A percentile compares a stretch with the other conserved stretches of the same genome.
phyloP scores from a whole-genome alignment of 139 green algal species.

The Coelastrella sp. region DNA sequence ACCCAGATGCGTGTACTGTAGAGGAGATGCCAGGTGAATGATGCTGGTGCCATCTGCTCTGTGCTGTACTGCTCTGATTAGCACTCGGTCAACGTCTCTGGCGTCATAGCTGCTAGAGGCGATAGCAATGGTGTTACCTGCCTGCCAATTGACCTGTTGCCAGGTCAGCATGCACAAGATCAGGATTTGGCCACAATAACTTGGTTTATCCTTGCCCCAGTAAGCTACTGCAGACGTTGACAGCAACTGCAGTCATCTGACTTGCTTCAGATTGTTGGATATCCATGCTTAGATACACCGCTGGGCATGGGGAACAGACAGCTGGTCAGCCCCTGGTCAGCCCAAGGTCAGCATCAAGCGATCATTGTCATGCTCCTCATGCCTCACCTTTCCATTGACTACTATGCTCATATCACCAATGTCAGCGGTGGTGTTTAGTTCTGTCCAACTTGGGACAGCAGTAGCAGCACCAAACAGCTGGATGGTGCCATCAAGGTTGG shows the following conservation, averaged over 20 bases:
- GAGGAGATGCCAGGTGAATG: conserved; percentile 47
- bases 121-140: conserved; percentile 67
- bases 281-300: too few relatives aligned
- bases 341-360: too few relatives aligned
- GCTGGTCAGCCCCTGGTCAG: too few relatives aligned
- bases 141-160: conserved; percentile 13
- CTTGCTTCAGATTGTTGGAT: too few relatives aligned
- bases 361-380: background rate
- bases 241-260: background rate
- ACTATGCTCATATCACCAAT: conserved; percentile 55
- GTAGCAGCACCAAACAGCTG: conserved; percentile 18
- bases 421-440: conserved; percentile 57
- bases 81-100: conserved; percentile 57
- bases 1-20: conserved; percentile 67
- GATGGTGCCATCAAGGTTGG: background rate
- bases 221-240: background rate
- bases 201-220: background rate
- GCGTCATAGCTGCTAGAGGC: conserved; percentile 62
- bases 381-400: conserved; percentile 39
- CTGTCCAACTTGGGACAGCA: conserved; percentile 66
- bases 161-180: background rate
- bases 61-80: conserved; percentile 19
- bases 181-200: background rate
- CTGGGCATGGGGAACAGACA: too few relatives aligned
- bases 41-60: conserved; percentile 15